phyloP scores from a whole-genome alignment of 2,329 filamentous ascomycete species.

The Clathrospora elynae region DNA sequence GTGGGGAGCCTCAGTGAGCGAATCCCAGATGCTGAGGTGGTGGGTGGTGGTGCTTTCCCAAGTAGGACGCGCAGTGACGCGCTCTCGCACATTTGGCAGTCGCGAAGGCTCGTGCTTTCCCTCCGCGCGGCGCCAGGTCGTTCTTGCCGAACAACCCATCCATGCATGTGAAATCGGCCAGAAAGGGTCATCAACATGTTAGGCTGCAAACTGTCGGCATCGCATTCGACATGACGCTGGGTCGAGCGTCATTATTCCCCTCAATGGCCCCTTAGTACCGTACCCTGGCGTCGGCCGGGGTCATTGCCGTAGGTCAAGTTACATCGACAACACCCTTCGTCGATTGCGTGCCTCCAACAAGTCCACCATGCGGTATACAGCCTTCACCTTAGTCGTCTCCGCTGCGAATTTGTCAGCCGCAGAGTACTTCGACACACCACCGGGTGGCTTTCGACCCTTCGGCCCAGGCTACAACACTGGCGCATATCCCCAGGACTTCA shows the following conservation, averaged over 20 bases:
- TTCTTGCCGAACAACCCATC: slow-evolving; percentile 3
- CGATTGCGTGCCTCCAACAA: neutral
- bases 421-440: slow-evolving; percentile 16
- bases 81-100: too few species aligned
- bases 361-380: neutral
- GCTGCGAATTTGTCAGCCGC: slow-evolving; percentile 1
- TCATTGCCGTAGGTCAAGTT: too few species aligned
- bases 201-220: too few species aligned
- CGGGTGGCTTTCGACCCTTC: slow-evolving; percentile 17
- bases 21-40: slow-evolving; percentile 10
- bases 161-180: too few species aligned
- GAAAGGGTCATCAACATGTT: too few species aligned
- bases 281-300: too few species aligned
- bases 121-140: slow-evolving; percentile 17
- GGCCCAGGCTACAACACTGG: slow-evolving; percentile 20
- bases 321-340: too few species aligned
- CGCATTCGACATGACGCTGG: too few species aligned
- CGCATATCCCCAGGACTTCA: slow-evolving; percentile 45
- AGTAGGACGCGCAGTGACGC: slow-evolving; percentile 31
- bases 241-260: too few species aligned
- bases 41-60: slow-evolving; percentile 18
- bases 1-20: slow-evolving; percentile 10
- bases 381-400: neutral
- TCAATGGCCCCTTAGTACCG: too few species aligned
- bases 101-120: slow-evolving; percentile 23